Evolutionary conservation across 805 yeast species (phyloP), one percentile per base, ranked within the genome.

Genomic region (Wickerhamomyces chambardii): DNA sequence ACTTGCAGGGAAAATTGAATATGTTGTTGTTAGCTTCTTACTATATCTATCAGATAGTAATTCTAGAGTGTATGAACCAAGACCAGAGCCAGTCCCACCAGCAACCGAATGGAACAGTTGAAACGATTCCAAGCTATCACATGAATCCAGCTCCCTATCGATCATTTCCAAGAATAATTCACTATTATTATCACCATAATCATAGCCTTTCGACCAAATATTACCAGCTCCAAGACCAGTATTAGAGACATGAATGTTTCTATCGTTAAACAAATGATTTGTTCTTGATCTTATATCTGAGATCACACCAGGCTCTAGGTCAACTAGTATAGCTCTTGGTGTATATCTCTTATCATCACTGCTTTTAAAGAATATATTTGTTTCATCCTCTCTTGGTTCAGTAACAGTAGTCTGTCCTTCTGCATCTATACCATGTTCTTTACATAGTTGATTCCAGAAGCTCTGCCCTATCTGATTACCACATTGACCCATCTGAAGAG

Each of bases 1-100:
- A 32, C 77, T 72, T 26, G 71, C 73, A 1, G 95, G 95, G 51
- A 92, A 89, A 2, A 92, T 82, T 32, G 92, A 84, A 48, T 82
- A 84, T 0, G 97, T 86, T 38, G 84, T 84, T 8, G 84, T 64
- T 33, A 92, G 59, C 50, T 87, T 90, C 55, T 89, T 89, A 34
- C 82, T 76, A 53, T 77, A 90, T 36, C 86, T 63, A 54, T 92
- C 98, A 37, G 76, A 74, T 37, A 94, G 56, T 14, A 76, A 64
- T 54, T 92, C 97, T 28, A 92, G 58, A 30, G 92, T 46, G 37
- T 73, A 72, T 1, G 95, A 84, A 1, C 98, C 98, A 27, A 87
- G 74, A 4, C 99, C 98, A 0, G 96, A 84, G 0, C 99, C 99
- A 0, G 98, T 92, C 28, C 99, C 99, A 27, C 99, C 99, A 0